Evolutionary conservation across 306 rosid genomes (phyloP).

Genomic region (Vicia faba): DNA sequence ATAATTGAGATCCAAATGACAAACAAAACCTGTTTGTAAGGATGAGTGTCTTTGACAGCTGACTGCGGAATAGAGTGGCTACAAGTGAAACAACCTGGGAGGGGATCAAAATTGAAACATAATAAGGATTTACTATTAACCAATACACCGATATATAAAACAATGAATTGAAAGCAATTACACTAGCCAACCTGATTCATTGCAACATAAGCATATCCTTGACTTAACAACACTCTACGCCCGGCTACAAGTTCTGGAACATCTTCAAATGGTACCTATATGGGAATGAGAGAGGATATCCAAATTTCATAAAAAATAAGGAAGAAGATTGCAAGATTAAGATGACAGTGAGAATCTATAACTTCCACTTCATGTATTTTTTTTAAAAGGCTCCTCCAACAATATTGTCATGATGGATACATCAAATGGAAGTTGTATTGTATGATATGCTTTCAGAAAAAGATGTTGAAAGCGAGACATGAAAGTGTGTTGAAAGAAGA

Average conservation of each 20-base stretch:
- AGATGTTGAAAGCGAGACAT: not conserved
- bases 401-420: constrained; percentile 9
- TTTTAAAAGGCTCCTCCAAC: constrained; percentile 17
- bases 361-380: constrained; percentile 10
- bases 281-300: constrained; percentile 25
- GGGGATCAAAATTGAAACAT: constrained; percentile 32
- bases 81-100: constrained; percentile 78
- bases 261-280: constrained; percentile 93
- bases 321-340: constrained; percentile 14
- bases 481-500: constrained; percentile 11
- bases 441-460: constrained; percentile 21
- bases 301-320: constrained; percentile 16
- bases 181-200: constrained; percentile 70
- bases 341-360: constrained; percentile 14
- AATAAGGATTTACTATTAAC: constrained; percentile 22
- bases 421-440: constrained; percentile 9
- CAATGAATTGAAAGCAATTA: constrained; percentile 30
- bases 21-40: constrained; percentile 79
- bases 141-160: constrained; percentile 20
- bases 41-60: constrained; percentile 72
- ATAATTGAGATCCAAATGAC: constrained; percentile 29
- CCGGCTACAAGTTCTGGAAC: constrained; percentile 95
- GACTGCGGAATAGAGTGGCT: constrained; percentile 79
- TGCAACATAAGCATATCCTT: constrained; percentile 84
- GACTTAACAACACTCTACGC: constrained; percentile 72